Conservation (phyloP, 164 flowering plant genomes). For the Amborella trichopoda region DNA sequence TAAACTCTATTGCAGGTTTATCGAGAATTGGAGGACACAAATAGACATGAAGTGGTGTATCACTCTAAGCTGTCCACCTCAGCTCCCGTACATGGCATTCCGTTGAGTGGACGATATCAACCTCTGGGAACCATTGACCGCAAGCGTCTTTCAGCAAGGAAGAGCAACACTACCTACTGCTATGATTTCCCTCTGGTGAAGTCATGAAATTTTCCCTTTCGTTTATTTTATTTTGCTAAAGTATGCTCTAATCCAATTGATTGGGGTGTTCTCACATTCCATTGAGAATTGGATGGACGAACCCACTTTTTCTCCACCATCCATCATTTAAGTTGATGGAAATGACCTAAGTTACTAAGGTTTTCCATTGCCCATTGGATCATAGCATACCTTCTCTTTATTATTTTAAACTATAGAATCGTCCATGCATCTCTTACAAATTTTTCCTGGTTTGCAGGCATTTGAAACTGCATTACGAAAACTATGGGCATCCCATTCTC, state of each 20-base stretch:
- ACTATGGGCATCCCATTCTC: constrained; percentile 47
- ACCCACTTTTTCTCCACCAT: not conserved
- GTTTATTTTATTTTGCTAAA: constrained; percentile 3
- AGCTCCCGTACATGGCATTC: constrained; percentile 67
- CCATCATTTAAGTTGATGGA: not conserved
- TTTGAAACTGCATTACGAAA: constrained; percentile 67
- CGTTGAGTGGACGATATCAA: constrained; percentile 58
- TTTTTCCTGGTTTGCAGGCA: constrained; percentile 80
- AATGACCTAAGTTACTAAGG: too few species aligned
- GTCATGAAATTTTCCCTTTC: too few species aligned
- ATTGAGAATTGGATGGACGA: too few species aligned
- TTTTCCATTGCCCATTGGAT: too few species aligned
- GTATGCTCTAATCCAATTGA: too few species aligned
- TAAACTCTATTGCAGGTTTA: constrained; percentile 55
- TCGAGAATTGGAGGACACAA: constrained; percentile 69
- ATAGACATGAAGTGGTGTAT: constrained; percentile 44
- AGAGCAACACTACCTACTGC: constrained; percentile 92
- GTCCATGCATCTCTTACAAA: too few species aligned
- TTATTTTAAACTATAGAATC: too few species aligned
- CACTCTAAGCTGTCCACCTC: constrained; percentile 31
- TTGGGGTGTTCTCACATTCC: too few species aligned
- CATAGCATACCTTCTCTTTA: too few species aligned
- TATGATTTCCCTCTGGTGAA: constrained; percentile 99
- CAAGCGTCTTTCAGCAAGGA: constrained; percentile 83
- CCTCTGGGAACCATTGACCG: constrained; percentile 69